phyloP scores from a whole-genome alignment of 331 rosid genomes.

The Spiraea crenata region DNA sequence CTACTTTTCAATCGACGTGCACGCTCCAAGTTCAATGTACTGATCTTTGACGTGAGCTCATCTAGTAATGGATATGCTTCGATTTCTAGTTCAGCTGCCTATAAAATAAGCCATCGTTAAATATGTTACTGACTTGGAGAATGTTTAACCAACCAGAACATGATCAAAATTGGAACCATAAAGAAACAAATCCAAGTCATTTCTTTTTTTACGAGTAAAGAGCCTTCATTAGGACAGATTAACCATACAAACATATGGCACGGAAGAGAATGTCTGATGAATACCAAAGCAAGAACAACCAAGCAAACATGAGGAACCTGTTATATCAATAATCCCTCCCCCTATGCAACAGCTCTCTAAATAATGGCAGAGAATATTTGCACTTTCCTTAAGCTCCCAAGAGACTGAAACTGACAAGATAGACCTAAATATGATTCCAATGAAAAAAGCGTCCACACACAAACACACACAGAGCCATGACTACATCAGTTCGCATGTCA shows the following conservation, averaged over 20 bases:
- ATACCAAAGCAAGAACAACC: background rate
- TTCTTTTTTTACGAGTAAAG: background rate
- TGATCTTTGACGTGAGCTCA: conserved; percentile 94
- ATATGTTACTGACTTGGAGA: conserved; percentile 29
- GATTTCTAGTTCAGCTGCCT: conserved; percentile 96
- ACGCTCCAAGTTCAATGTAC: conserved; percentile 97
- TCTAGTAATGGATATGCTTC: conserved; percentile 94
- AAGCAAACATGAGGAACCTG: background rate
- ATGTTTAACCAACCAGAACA: conserved; percentile 23
- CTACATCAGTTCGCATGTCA: background rate
- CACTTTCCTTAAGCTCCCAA: background rate
- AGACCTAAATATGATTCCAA: background rate
- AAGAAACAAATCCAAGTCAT: background rate
- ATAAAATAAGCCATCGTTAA: conserved; percentile 25
- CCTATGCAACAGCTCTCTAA: background rate
- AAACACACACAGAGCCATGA: background rate
- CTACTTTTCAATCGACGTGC: conserved; percentile 95
- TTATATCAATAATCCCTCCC: background rate
- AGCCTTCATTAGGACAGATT: background rate
- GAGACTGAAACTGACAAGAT: background rate
- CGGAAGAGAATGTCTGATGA: background rate
- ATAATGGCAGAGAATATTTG: background rate
- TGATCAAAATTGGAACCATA: conserved; percentile 15
- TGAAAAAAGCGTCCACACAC: background rate
- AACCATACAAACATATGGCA: background rate